Conservation (phyloP, 2,329 filamentous ascomycete genomes). For the Alternaria rosae region DNA sequence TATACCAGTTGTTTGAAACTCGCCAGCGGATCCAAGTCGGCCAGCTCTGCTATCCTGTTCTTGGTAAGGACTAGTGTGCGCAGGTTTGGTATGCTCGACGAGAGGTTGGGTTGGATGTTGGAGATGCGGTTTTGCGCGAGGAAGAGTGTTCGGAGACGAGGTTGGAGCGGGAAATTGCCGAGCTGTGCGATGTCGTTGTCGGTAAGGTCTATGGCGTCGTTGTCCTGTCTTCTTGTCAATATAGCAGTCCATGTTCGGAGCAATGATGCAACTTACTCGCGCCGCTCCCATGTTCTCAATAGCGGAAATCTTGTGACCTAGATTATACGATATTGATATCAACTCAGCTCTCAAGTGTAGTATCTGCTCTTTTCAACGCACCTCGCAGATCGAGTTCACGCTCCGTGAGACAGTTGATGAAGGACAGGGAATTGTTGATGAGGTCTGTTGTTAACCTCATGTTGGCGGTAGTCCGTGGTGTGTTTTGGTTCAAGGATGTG, state of each 20-base stretch:
- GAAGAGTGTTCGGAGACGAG: conserved; percentile 85
- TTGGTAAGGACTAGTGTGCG: conserved; percentile 81
- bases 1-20: conserved; percentile 76
- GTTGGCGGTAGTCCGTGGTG: conserved; percentile 35
- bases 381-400: conserved; percentile 99
- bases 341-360: conserved; percentile 90
- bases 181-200: conserved; percentile 95
- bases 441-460: conserved; percentile 98
- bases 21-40: conserved; percentile 83
- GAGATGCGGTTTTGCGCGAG: conserved; percentile 88
- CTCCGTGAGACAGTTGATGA: conserved; percentile 98
- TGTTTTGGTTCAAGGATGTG: neutral
- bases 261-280: conserved; percentile 69
- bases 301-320: conserved; percentile 96
- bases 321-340: conserved; percentile 71
- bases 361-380: conserved; percentile 98
- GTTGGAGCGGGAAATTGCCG: conserved; percentile 90
- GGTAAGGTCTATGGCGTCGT: conserved; percentile 97
- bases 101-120: conserved; percentile 77
- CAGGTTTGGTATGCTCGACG: conserved; percentile 80
- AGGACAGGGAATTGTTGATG: conserved; percentile 92
- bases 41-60: conserved; percentile 83
- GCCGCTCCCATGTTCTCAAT: conserved; percentile 98
- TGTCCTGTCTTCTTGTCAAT: conserved; percentile 65
- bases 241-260: neutral